Evolutionary conservation across 1,284 basidiomycete species (phyloP).

Genomic region (Melampsora abietis-canadensis): DNA sequence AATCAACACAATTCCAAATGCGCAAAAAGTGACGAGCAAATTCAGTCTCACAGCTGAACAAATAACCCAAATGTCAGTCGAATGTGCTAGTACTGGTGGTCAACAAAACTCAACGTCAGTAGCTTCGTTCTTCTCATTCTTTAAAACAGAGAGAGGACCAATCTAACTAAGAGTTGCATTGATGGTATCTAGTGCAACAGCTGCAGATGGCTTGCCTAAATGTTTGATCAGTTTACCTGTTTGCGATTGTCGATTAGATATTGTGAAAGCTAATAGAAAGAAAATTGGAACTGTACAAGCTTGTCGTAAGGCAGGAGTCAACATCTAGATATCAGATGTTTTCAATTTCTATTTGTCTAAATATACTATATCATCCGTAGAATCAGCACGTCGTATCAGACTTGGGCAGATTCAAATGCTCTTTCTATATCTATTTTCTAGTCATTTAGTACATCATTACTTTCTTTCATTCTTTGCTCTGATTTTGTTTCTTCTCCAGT

Average conservation of each 20-base stretch:
- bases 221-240: slow-evolving; percentile 36
- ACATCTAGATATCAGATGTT: neutral
- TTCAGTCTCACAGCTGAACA: slow-evolving; percentile 41
- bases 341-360: too few species aligned
- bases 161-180: neutral
- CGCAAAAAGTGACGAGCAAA: slow-evolving; percentile 4
- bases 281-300: slow-evolving; percentile 28
- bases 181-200: neutral
- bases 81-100: slow-evolving; percentile 13
- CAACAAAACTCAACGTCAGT: neutral
- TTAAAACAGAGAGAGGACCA: neutral
- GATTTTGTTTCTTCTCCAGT: too few species aligned
- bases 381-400: too few species aligned
- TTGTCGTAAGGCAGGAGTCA: slow-evolving; percentile 28
- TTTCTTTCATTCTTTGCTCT: too few species aligned
- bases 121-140: neutral
- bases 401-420: too few species aligned
- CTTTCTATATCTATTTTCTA: too few species aligned
- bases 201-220: neutral
- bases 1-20: slow-evolving; percentile 33
- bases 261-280: slow-evolving; percentile 9
- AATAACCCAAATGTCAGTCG: slow-evolving; percentile 16
- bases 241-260: slow-evolving; percentile 21
- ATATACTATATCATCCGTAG: too few species aligned
- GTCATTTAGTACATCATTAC: too few species aligned